Evolutionary conservation across 257 asterid species (phyloP), one percentile per base, ranked within the genome.

Genomic region (Nemophila menziesii): DNA sequence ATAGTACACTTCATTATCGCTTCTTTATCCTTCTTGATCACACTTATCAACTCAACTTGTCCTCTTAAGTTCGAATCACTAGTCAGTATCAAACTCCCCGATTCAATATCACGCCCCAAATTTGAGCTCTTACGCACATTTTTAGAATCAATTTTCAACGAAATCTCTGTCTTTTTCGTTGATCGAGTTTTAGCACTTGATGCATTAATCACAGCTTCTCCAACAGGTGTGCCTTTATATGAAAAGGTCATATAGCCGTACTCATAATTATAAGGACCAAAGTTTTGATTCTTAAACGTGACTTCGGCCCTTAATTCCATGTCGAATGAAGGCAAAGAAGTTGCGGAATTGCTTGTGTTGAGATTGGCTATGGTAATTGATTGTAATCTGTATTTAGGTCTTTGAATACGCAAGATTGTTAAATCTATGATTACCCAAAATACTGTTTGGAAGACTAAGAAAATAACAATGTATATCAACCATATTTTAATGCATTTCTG

Each of bases 11-110:
- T 46, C 60, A 49, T 39, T 20, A 29, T 54, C 3, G 49, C 8
- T 11, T 48, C 16, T 44, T 38, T 55, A n/a, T 59, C 51, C 22
- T 52, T 59, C 57, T 48, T 65, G 52, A 60, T 40, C 3, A 60
- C 20, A 17, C 39, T 58, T 48, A 65, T 59, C 14, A 59, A 17
- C 48, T 58, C 56, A 39, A 65, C 62, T 41, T 51, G 60, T 13
- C 66, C 71, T 2, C 52, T 59, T 13, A 29, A 29, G 2, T 3
- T 29, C 12, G 36, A 29, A 29, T 29, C 36, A 29, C 36, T 29
- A 20, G 20, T 43, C 22, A 42, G 19, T 11, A 13, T 20, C 34
- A 43, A 16, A 39, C 39, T 42, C 2, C 29, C 49, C 14, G 36
- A 43, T n/a, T 16, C 24, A 52, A 52, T 52, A 18, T 42, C 58